phyloP scores from a whole-genome alignment of 495 filamentous ascomycete species.

The Bacidia gigantensis region DNA sequence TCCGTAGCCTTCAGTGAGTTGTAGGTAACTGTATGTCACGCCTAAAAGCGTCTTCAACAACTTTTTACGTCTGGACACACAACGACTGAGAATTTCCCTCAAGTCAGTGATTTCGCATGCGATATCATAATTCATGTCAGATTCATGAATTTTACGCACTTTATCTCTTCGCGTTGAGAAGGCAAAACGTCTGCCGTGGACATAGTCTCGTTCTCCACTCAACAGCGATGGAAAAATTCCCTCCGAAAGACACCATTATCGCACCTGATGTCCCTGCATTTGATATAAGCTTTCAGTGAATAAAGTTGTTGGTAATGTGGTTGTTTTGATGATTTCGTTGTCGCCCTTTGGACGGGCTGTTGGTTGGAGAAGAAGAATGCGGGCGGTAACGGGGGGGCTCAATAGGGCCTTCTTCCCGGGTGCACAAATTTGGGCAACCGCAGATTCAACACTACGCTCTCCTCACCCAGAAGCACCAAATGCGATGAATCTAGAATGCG shows the following conservation, averaged over 20 bases:
- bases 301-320: background rate
- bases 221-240: background rate
- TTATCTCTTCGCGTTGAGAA: constrained; percentile 6
- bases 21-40: constrained; percentile 34
- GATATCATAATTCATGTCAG: constrained; percentile 4
- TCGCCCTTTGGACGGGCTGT: background rate
- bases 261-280: background rate
- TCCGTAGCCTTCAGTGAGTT: constrained; percentile 30
- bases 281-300: background rate
- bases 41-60: constrained; percentile 70
- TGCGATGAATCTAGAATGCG: no score
- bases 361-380: background rate
- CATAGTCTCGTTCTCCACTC: constrained; percentile 4
- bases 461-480: no score
- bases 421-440: background rate
- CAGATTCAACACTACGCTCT: background rate
- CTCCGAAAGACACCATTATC: background rate
- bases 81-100: constrained; percentile 40
- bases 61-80: constrained; percentile 64
- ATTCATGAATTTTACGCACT: background rate
- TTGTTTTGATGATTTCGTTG: constrained; percentile 6
- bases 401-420: constrained; percentile 23
- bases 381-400: background rate
- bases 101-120: constrained; percentile 5
- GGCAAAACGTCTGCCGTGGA: constrained; percentile 4